Base-by-base conservation (phyloP, 169 alveolate species). In the Plasmodium coatneyi region DNA sequence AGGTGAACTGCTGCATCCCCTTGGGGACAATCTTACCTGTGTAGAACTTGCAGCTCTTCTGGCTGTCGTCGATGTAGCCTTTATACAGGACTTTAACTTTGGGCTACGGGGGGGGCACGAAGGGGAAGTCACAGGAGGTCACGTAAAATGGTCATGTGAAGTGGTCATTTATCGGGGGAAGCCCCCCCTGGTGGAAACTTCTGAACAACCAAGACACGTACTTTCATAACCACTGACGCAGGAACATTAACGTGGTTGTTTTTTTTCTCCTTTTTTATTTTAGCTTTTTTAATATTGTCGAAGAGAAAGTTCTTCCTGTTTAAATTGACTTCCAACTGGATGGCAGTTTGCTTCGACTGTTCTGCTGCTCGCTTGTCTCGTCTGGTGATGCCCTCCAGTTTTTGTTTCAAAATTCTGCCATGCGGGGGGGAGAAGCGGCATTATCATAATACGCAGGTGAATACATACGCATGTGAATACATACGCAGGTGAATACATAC, bases 231-330 rank as follows among this genome's bases (percentile, higher is more conserved):
- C 28, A 7, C 7, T 10, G 80, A 0, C 12, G 52, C 4, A 19
- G 70, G 70, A 16, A 16, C 36, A 82, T 82, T 66, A 2, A 22
- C 66, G 43, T 86, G 52, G 43, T 74, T 76, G 39, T 22, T 76
- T 86, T 72, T 86, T 32, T 76, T 86, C 66, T 86, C 93, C 79
- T 74, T 78, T 76, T 70, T 86, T 2, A 86, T 46, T 76, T 76
- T 86, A 19, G 86, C 84, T 30, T 74, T 86, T 56, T 86, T 86
- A 74, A 86, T 86, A 76, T 86, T 86, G 32, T 86, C 87, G 46
- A 6, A 46, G 6, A 86, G 54, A 43, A 86, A 86, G 46, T 86
- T 86, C 60, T 86, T 86, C 80, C 66, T 86, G 43, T 54, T 86
- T 32, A 84, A 16, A 28, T 74, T 74, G 5, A 76, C 52, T 74